A percentile compares a stretch with the other conserved stretches of the same genome.
Conservation (phyloP, 495 filamentous ascomycete genomes). For the Polyplosphaeria fusca region DNA sequence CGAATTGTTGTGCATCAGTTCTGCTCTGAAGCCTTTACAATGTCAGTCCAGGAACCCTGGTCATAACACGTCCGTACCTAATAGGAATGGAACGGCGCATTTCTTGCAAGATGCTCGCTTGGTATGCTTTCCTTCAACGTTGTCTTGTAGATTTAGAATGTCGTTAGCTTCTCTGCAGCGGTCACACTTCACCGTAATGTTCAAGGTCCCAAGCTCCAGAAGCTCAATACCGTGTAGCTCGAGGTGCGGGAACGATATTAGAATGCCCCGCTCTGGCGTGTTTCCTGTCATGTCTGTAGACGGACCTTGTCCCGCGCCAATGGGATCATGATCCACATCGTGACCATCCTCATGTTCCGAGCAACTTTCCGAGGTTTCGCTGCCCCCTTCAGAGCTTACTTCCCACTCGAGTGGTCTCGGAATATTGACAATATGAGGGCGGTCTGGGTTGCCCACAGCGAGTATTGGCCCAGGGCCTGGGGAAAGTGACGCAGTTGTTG, state of each 20-base stretch:
- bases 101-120: conserved; percentile 64
- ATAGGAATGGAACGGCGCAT: conserved; percentile 65
- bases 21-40: conserved; percentile 59
- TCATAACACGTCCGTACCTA: conserved; percentile 42
- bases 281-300: conserved; percentile 11
- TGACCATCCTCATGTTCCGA: conserved; percentile 35
- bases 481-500: too few species aligned
- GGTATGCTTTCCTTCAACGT: conserved; percentile 38
- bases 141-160: conserved; percentile 60
- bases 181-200: conserved; percentile 74
- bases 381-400: conserved; percentile 25
- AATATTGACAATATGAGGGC: conserved; percentile 69
- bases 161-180: conserved; percentile 79
- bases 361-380: conserved; percentile 19
- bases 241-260: conserved; percentile 77
- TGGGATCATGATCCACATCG: conserved; percentile 44
- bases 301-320: conserved; percentile 34
- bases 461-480: too few species aligned
- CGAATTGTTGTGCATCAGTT: conserved; percentile 74
- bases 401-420: conserved; percentile 82
- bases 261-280: conserved; percentile 61
- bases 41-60: background rate
- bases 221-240: conserved; percentile 81
- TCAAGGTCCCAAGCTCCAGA: conserved; percentile 67
- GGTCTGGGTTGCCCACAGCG: conserved; percentile 45